phyloP scores from a whole-genome alignment of 768 basidiomycete genomes.

The Boletellus emodensis region DNA sequence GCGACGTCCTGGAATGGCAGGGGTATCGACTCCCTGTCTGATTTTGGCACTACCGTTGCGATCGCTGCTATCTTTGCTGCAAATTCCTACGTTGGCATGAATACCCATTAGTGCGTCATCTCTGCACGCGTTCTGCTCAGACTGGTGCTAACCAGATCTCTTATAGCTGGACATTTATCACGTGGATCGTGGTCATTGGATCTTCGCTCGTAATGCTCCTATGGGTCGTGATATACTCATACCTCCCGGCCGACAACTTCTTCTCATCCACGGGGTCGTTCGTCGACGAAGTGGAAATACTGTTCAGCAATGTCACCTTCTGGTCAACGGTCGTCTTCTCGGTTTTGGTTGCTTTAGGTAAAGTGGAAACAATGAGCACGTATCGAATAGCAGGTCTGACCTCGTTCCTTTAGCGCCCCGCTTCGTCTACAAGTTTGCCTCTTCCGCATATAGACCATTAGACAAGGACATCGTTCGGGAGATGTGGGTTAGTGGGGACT shows the following conservation, averaged over 20 bases:
- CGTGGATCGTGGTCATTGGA: slow-evolving; percentile 77
- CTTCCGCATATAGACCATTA: slow-evolving; percentile 66
- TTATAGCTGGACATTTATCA: slow-evolving; percentile 75
- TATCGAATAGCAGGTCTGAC: slow-evolving; percentile 13
- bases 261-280: slow-evolving; percentile 73
- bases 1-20: slow-evolving; percentile 74
- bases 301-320: slow-evolving; percentile 78
- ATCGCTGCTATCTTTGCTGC: slow-evolving; percentile 85
- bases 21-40: slow-evolving; percentile 73
- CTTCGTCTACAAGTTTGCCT: slow-evolving; percentile 71
- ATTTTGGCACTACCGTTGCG: slow-evolving; percentile 90
- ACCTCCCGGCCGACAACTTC: slow-evolving; percentile 67
- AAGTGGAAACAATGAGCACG: slow-evolving; percentile 9
- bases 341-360: slow-evolving; percentile 68
- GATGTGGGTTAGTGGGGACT: slow-evolving; percentile 80
- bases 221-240: slow-evolving; percentile 90
- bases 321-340: slow-evolving; percentile 78
- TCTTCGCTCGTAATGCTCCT: slow-evolving; percentile 77
- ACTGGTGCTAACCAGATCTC: slow-evolving; percentile 1
- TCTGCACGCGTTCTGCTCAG: slow-evolving; percentile 3
- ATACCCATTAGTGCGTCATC: slow-evolving; percentile 77
- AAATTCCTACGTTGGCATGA: slow-evolving; percentile 86
- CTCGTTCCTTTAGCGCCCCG: slow-evolving; percentile 60
- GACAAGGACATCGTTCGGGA: slow-evolving; percentile 93
- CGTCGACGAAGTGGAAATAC: slow-evolving; percentile 61